Percentiles rank a stretch among this genome's conserved stretches.
Evolutionary conservation across 116 monocot species (phyloP).

Genomic region (Trichopus zeylanicus): DNA sequence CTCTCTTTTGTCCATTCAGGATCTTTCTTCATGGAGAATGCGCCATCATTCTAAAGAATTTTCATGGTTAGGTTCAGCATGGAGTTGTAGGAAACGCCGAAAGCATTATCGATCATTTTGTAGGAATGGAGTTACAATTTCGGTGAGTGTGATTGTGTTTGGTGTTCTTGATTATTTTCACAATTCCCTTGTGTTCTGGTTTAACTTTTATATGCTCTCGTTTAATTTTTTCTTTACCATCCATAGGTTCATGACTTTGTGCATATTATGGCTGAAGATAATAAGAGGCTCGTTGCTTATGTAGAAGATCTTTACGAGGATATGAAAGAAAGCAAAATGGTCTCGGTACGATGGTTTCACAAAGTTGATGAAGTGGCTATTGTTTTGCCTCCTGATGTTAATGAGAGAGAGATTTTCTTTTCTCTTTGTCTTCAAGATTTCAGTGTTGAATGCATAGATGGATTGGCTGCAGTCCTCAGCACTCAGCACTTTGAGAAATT

Average conservation of each 20-base stretch:
- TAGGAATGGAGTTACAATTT: slow-evolving; percentile 62
- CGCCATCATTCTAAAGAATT: slow-evolving; percentile 41
- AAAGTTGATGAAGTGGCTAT: slow-evolving; percentile 79
- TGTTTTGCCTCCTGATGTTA: slow-evolving; percentile 47
- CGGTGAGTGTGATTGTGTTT: slow-evolving; percentile 41
- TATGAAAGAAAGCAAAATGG: slow-evolving; percentile 39
- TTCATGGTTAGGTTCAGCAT: slow-evolving; percentile 74
- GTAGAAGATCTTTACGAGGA: slow-evolving; percentile 89
- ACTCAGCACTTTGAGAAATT: slow-evolving; percentile 65
- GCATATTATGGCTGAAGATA: slow-evolving; percentile 61
- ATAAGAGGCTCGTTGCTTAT: slow-evolving; percentile 76
- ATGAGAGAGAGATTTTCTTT: slow-evolving; percentile 79
- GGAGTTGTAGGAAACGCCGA: slow-evolving; percentile 56
- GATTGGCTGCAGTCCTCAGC: slow-evolving; percentile 59
- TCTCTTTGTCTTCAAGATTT: slow-evolving; percentile 81
- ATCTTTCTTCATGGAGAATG: slow-evolving; percentile 27
- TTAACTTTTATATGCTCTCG: background rate
- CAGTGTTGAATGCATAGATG: slow-evolving; percentile 90
- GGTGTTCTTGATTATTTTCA: background rate
- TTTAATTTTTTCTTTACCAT: background rate
- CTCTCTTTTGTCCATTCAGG: slow-evolving; percentile 27
- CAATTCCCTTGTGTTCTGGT: background rate
- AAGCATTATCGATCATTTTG: slow-evolving; percentile 71
- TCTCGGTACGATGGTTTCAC: slow-evolving; percentile 82
- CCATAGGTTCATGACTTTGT: slow-evolving; percentile 74